Conservation (phyloP, 176 grass and related monocot genomes). For the Oryza australiensis region DNA sequence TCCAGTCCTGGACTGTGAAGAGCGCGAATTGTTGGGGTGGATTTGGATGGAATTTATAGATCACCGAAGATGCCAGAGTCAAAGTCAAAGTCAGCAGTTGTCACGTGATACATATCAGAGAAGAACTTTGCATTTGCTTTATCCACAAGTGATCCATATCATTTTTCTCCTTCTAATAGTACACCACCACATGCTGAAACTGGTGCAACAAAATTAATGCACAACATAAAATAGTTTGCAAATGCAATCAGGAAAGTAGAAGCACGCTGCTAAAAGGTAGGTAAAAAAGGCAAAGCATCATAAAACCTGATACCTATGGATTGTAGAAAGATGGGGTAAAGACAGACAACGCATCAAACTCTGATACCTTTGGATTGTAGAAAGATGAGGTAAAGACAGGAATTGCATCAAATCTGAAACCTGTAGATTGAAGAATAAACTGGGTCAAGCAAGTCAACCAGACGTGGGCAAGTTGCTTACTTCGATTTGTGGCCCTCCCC, state of each 20-base stretch:
- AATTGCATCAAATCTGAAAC: background rate
- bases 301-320: too few species aligned
- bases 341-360: background rate
- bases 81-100: background rate
- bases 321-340: too few species aligned
- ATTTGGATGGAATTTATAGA: constrained; percentile 37
- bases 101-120: constrained; percentile 17
- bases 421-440: background rate
- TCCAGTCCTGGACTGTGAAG: background rate
- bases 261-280: background rate
- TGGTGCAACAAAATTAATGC: background rate
- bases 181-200: constrained; percentile 15
- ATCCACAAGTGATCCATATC: constrained; percentile 3
- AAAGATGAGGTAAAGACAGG: background rate
- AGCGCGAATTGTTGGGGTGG: constrained; percentile 26
- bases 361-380: background rate
- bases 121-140: constrained; percentile 20
- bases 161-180: background rate
- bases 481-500: background rate
- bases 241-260: background rate
- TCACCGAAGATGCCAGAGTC: constrained; percentile 7
- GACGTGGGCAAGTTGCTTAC: constrained; percentile 28
- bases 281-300: too few species aligned
- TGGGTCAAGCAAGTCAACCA: constrained; percentile 17
- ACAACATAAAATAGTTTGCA: constrained; percentile 6